phyloP scores from a whole-genome alignment of 2,329 filamentous ascomycete genomes.

The Trichoderma endophyticum region DNA sequence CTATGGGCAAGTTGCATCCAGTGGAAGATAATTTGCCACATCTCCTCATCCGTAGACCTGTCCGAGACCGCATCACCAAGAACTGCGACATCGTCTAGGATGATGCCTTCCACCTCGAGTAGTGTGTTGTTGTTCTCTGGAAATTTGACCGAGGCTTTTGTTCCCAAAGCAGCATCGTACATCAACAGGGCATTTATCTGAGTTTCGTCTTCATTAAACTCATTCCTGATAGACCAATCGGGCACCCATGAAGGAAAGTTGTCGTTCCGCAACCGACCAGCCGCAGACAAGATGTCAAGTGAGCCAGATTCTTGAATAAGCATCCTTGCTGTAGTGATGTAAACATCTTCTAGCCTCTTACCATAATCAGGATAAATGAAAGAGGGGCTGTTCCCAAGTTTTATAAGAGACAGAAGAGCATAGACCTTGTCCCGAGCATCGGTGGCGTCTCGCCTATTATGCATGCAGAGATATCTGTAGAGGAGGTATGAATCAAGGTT shows the following conservation, averaged over 20 bases:
- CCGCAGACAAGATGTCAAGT: neutral
- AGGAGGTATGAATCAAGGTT: neutral
- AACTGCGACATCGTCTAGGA: neutral
- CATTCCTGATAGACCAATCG: neutral
- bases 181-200: neutral
- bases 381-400: neutral
- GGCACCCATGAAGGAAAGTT: neutral
- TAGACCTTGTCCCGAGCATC: neutral
- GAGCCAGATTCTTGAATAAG: neutral
- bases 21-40: neutral
- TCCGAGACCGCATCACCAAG: neutral
- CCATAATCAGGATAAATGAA: neutral
- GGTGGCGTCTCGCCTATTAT: neutral
- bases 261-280: neutral
- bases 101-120: neutral
- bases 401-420: neutral
- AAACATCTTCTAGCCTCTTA: neutral
- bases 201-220: neutral
- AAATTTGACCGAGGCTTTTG: neutral
- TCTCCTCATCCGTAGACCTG: neutral
- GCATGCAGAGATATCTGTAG: neutral
- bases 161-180: neutral
- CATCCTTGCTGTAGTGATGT: neutral
- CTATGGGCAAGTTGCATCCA: neutral
- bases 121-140: neutral